These are phyloP conservation scores for Trichophyton equinum DNA, from an alignment of 2,329 filamentous ascomycete genomes.

Conservation along the genomic window DNA sequence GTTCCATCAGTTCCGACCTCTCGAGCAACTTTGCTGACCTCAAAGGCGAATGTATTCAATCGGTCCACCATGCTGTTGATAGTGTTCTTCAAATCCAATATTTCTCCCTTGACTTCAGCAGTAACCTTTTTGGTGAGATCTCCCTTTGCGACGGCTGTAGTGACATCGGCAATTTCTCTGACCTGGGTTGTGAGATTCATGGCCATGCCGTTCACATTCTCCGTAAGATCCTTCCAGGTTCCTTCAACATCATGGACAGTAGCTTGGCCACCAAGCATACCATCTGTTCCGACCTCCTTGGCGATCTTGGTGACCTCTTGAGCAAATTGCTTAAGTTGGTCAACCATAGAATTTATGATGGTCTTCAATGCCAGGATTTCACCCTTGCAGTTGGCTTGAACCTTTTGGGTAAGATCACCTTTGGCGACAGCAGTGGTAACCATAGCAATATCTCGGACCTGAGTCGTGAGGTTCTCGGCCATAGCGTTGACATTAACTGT, in stretches of 20 bases:
- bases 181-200: slow-evolving; percentile 97
- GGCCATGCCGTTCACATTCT: slow-evolving; percentile 96
- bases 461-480: slow-evolving; percentile 75
- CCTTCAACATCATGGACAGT: slow-evolving; percentile 93
- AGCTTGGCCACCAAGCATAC: slow-evolving; percentile 83
- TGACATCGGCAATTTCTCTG: slow-evolving; percentile 92
- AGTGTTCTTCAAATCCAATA: slow-evolving; percentile 86
- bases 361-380: slow-evolving; percentile 92
- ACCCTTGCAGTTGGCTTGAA: slow-evolving; percentile 81
- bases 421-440: slow-evolving; percentile 58
- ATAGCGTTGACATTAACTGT: slow-evolving; percentile 80
- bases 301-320: slow-evolving; percentile 95
- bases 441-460: slow-evolving; percentile 86
- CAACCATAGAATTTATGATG: slow-evolving; percentile 99
- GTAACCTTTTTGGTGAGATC: slow-evolving; percentile 94
- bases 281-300: slow-evolving; percentile 91
- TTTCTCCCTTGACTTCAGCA: slow-evolving; percentile 86
- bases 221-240: slow-evolving; percentile 91
- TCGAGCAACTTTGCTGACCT: slow-evolving; percentile 53
- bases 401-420: slow-evolving; percentile 92
- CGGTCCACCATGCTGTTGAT: slow-evolving; percentile 58
- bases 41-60: slow-evolving; percentile 51
- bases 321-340: slow-evolving; percentile 91
- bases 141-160: slow-evolving; percentile 84
- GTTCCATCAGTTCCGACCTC: slow-evolving; percentile 54